Conservation (phyloP, 768 basidiomycete genomes). For the Rhodotorula paludigena region DNA sequence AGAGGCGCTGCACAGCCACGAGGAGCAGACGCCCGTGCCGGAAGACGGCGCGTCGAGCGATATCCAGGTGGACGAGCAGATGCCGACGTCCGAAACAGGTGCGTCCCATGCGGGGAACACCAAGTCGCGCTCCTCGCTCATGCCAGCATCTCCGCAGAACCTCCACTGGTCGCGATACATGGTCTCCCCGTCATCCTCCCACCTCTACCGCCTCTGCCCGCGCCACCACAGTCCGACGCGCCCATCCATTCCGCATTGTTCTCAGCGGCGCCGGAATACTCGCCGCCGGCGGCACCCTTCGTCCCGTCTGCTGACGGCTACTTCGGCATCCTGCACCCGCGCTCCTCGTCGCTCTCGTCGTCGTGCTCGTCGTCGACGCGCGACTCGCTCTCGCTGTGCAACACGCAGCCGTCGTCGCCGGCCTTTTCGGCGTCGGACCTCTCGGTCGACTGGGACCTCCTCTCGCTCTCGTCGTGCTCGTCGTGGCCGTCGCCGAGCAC, state of each 20-base stretch:
- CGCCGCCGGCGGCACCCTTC: not conserved
- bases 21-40: not conserved
- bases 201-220: not conserved
- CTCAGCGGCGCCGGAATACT: not conserved
- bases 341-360: not conserved
- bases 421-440: no score
- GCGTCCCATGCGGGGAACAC: no score
- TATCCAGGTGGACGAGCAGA: not conserved
- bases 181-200: not conserved
- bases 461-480: not conserved
- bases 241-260: not conserved
- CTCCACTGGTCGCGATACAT: not conserved
- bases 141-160: no score
- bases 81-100: not conserved
- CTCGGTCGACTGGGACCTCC: no score
- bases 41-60: no score
- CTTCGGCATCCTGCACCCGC: not conserved
- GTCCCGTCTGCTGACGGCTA: not conserved
- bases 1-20: not conserved
- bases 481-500: constrained; percentile 6
- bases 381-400: not conserved
- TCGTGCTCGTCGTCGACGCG: not conserved
- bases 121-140: not conserved
- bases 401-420: no score
- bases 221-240: no score